Evolutionary conservation across 305 asterid species (phyloP).

Genomic region (Fraxinus baroniana): DNA sequence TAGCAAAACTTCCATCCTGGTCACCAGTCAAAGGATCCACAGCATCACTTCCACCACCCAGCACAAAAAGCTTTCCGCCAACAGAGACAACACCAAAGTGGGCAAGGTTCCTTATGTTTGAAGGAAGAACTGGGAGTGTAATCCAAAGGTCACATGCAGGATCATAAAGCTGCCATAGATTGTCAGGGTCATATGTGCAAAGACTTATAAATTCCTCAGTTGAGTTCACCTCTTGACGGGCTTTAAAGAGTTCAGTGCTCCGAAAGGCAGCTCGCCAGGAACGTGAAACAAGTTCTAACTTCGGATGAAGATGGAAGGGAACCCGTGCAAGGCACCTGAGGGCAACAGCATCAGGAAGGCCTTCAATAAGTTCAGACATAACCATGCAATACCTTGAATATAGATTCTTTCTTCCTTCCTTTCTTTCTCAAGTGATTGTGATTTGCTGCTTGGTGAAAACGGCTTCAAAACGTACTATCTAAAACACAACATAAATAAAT

Average conservation of each 20-base stretch:
- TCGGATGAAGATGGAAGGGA: conserved; percentile 78
- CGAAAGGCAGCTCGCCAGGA: conserved; percentile 81
- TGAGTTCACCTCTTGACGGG: conserved; percentile 73
- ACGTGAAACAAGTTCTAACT: conserved; percentile 71
- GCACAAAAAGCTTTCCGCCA: conserved; percentile 81
- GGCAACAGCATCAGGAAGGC: conserved; percentile 93
- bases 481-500: conserved; percentile 19
- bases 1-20: conserved; percentile 92
- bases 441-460: conserved; percentile 23
- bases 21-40: conserved; percentile 93
- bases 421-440: background rate
- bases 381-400: conserved; percentile 27
- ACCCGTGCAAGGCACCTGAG: conserved; percentile 92
- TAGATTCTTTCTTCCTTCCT: conserved; percentile 1
- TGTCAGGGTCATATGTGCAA: conserved; percentile 91
- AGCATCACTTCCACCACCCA: conserved; percentile 95
- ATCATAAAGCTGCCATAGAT: conserved; percentile 90
- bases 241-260: conserved; percentile 78
- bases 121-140: conserved; percentile 83
- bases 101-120: conserved; percentile 80
- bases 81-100: conserved; percentile 88
- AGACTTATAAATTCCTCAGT: conserved; percentile 78
- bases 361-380: conserved; percentile 94
- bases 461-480: conserved; percentile 27
- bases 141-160: conserved; percentile 82